Conservation (phyloP, 495 filamentous ascomycete species). For the Penicillium longicatenatum region DNA sequence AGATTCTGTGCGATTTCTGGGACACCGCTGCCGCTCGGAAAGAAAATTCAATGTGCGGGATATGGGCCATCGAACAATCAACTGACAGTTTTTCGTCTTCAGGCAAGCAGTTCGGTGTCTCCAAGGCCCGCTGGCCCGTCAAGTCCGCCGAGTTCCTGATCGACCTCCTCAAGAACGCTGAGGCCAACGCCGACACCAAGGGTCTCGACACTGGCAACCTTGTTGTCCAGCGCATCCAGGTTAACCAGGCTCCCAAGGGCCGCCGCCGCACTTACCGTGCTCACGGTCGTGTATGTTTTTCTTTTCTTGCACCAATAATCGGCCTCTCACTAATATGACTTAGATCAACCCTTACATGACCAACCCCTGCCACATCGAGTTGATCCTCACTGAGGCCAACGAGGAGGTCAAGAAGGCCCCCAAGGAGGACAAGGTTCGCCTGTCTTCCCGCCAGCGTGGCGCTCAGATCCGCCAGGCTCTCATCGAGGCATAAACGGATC, state of each 20-base stretch:
- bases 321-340: constrained; percentile 9
- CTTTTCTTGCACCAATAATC: not conserved
- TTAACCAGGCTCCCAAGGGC: constrained; percentile 99
- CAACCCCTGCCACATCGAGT: constrained; percentile 99
- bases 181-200: constrained; percentile 98
- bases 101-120: constrained; percentile 99
- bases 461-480: constrained; percentile 76
- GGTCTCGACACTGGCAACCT: constrained; percentile 97
- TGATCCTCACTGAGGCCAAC: constrained; percentile 95
- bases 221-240: constrained; percentile 98
- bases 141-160: constrained; percentile 99
- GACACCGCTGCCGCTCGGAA: constrained; percentile 26
- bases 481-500: constrained; percentile 67
- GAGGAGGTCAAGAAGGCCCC: constrained; percentile 80
- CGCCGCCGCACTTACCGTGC: constrained; percentile 98
- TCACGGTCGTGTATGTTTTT: constrained; percentile 91
- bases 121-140: constrained; percentile 95
- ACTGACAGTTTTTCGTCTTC: constrained; percentile 33
- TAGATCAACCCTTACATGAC: constrained; percentile 99
- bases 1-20: not conserved
- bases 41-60: constrained; percentile 17
- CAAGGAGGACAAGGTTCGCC: constrained; percentile 55
- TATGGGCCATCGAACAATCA: constrained; percentile 9
- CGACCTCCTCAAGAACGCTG: constrained; percentile 96
- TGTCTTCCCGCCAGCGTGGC: constrained; percentile 89